Conservation (phyloP, 2,329 filamentous ascomycete genomes). For the Passalora sequoiae region DNA sequence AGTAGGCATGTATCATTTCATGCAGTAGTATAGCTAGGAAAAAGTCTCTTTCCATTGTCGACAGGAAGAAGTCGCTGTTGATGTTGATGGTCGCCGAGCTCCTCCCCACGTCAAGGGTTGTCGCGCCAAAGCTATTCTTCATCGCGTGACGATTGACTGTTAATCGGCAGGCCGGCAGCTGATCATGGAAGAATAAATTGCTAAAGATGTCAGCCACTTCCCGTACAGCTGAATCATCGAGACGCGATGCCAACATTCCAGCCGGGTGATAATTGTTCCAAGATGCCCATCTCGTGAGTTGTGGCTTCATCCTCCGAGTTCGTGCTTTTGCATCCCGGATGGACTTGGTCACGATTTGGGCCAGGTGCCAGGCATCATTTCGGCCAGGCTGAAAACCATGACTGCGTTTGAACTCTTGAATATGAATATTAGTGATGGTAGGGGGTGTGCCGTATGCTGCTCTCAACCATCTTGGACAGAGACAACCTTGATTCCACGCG, state of each 20-base stretch:
- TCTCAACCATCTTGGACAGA: too few species aligned
- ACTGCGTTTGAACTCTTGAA: background rate
- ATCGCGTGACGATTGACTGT: background rate
- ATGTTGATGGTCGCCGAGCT: background rate
- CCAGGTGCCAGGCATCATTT: constrained; percentile 8
- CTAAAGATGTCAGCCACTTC: constrained; percentile 10
- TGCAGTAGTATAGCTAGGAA: constrained; percentile 2
- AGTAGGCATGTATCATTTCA: constrained; percentile 14
- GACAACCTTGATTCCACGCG: too few species aligned
- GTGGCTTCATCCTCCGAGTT: too few species aligned
- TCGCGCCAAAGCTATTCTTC: background rate
- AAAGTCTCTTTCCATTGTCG: background rate
- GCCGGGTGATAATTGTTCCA: background rate
- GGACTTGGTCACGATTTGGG: background rate
- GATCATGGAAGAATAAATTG: constrained; percentile 12
- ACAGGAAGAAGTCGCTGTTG: background rate
- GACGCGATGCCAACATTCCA: background rate
- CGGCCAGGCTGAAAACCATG: background rate
- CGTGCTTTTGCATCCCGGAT: background rate
- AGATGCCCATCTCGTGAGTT: background rate
- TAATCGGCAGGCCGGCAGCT: constrained; percentile 10
- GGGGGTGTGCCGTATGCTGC: too few species aligned
- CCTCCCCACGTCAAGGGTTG: too few species aligned
- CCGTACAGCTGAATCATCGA: background rate
- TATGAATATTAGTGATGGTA: too few species aligned